Percentiles rank a stretch among this genome's conserved stretches.
These are phyloP conservation scores for Ascoidea asiatica DNA, from an alignment of 805 yeast species.

Conservation along the genomic window DNA sequence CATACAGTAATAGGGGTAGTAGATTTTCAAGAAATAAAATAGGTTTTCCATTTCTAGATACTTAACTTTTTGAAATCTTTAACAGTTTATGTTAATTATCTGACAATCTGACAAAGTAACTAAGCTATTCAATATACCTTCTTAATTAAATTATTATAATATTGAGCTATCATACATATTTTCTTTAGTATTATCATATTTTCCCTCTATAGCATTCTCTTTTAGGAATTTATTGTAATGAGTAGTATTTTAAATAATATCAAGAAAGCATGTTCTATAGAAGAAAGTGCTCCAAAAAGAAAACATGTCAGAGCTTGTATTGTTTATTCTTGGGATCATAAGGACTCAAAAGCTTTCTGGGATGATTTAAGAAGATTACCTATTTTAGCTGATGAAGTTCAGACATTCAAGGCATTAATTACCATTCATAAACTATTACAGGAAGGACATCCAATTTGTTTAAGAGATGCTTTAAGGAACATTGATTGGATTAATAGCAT, in stretches of 20 bases:
- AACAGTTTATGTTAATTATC: too few relatives aligned
- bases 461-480: constrained; percentile 70
- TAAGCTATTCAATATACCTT: too few relatives aligned
- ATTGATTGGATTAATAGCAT: constrained; percentile 63
- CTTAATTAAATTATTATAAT: too few relatives aligned
- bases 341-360: constrained; percentile 76
- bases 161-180: too few relatives aligned
- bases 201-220: too few relatives aligned
- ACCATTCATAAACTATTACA: constrained; percentile 87
- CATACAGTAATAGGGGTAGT: too few relatives aligned
- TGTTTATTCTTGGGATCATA: constrained; percentile 93
- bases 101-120: too few relatives aligned
- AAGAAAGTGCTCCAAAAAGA: constrained; percentile 87
- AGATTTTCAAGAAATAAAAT: too few relatives aligned
- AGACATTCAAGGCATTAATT: constrained; percentile 74
- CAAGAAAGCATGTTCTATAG: constrained; percentile 74
- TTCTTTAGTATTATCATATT: too few relatives aligned
- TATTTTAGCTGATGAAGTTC: constrained; percentile 68
- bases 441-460: constrained; percentile 87
- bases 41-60: too few relatives aligned
- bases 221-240: too few relatives aligned
- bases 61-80: too few relatives aligned
- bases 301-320: constrained; percentile 94
- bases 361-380: constrained; percentile 69
- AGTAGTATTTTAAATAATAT: constrained; percentile 28